Evolutionary conservation across 805 yeast species (phyloP).

Genomic region (Starmerella ratchasimensis): DNA sequence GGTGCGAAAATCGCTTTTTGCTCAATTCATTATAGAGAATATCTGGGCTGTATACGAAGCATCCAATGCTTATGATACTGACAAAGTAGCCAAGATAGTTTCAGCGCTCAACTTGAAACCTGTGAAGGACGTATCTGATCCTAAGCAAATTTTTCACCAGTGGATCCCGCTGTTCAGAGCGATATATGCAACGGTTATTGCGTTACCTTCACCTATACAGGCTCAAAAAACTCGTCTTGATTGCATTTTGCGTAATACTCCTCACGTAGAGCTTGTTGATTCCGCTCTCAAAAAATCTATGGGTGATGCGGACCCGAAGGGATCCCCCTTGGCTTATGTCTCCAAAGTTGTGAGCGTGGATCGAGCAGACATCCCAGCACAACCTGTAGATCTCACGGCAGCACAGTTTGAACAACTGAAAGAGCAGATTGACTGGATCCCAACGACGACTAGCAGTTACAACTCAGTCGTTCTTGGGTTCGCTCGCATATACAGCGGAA

Average conservation of each 20-base stretch:
- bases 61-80: constrained; percentile 49
- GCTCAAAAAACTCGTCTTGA: constrained; percentile 67
- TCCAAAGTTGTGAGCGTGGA: constrained; percentile 85
- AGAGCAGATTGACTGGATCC: neutral
- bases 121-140: constrained; percentile 32
- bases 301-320: constrained; percentile 49
- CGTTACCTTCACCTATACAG: constrained; percentile 66
- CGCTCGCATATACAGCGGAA: constrained; percentile 80
- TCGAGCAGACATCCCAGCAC: constrained; percentile 55
- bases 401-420: neutral
- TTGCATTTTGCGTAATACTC: constrained; percentile 46
- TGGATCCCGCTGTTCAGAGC: constrained; percentile 93
- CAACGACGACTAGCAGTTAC: no score
- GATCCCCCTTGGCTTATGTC: constrained; percentile 62
- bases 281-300: constrained; percentile 38
- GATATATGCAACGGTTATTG: constrained; percentile 68
- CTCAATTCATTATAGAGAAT: constrained; percentile 70
- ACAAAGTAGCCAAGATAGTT: constrained; percentile 61
- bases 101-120: constrained; percentile 52
- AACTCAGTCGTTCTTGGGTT: constrained; percentile 70
- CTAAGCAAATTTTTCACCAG: constrained; percentile 64
- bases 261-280: constrained; percentile 39
- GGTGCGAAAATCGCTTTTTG: constrained; percentile 73
- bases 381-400: neutral
- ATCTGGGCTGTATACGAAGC: constrained; percentile 84